A percentile compares a stretch with the other conserved stretches of the same genome.
Conservation (phyloP, 768 basidiomycete species). For the Tubosaeta brunneosetosa region DNA sequence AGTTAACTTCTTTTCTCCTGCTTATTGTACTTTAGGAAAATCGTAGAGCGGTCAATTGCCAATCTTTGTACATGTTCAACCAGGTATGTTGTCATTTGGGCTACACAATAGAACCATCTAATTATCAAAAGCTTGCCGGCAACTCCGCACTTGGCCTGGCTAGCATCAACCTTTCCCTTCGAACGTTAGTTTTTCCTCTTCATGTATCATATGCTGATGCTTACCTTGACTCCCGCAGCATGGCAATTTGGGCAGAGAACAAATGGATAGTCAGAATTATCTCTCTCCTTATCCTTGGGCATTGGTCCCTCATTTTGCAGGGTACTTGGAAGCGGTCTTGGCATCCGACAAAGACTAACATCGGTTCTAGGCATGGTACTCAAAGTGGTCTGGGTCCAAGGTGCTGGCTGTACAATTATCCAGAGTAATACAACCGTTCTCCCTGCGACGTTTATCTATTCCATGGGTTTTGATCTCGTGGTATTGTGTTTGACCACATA, state of each 20-base stretch:
- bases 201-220: background rate
- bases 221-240: slow-evolving; percentile 30
- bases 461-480: slow-evolving; percentile 67
- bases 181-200: slow-evolving; percentile 32
- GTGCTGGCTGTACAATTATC: slow-evolving; percentile 48
- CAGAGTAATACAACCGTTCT: slow-evolving; percentile 59
- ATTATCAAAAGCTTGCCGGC: slow-evolving; percentile 34
- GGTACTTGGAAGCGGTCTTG: too few species aligned
- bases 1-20: background rate
- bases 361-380: slow-evolving; percentile 48
- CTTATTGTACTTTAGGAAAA: background rate
- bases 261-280: slow-evolving; percentile 47
- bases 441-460: slow-evolving; percentile 69
- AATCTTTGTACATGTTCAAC: slow-evolving; percentile 44
- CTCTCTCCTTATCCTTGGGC: slow-evolving; percentile 54
- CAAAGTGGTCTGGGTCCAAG: slow-evolving; percentile 50
- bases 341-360: too few species aligned
- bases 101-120: background rate
- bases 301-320: slow-evolving; percentile 68
- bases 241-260: slow-evolving; percentile 64
- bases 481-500: slow-evolving; percentile 57
- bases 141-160: slow-evolving; percentile 41
- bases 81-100: slow-evolving; percentile 29
- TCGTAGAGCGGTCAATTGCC: slow-evolving; percentile 38
- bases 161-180: too few species aligned